Percentiles rank a stretch among this genome's conserved stretches.
Conservation (phyloP, 352 stramenopile genomes). For the Phytophthora kernoviae region DNA sequence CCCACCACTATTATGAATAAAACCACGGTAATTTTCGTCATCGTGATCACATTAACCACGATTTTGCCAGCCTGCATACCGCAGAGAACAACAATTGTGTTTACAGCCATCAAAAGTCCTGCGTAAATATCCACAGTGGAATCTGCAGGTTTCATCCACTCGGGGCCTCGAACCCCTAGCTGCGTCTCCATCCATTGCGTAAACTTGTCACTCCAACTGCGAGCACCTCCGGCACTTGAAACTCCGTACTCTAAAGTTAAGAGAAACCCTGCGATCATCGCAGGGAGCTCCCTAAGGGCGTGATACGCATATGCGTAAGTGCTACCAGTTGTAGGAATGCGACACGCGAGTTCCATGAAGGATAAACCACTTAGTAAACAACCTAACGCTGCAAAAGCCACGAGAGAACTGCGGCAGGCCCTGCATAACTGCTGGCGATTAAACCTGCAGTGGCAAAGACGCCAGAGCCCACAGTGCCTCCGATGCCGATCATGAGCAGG, state of each 20-base stretch:
- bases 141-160: constrained; percentile 74
- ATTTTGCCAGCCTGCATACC: constrained; percentile 90
- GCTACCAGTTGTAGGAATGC: constrained; percentile 89
- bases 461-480: constrained; percentile 92
- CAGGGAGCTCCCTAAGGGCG: constrained; percentile 91
- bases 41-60: constrained; percentile 91
- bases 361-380: constrained; percentile 85
- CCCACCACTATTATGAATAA: constrained; percentile 93
- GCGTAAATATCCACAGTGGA: constrained; percentile 73
- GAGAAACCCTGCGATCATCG: constrained; percentile 87
- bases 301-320: constrained; percentile 96
- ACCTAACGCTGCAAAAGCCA: constrained; percentile 84
- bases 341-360: constrained; percentile 91
- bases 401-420: constrained; percentile 81
- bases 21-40: constrained; percentile 91
- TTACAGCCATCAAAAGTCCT: constrained; percentile 75
- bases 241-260: constrained; percentile 95
- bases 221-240: constrained; percentile 89
- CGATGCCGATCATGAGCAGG: constrained; percentile 93
- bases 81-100: constrained; percentile 70
- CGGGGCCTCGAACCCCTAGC: constrained; percentile 43
- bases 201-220: constrained; percentile 95
- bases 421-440: constrained; percentile 68
- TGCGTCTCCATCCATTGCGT: constrained; percentile 76
- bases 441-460: constrained; percentile 90